A percentile compares a stretch with the other conserved stretches of the same genome.
These are phyloP conservation scores for Clavispora asparagi DNA, from an alignment of 805 yeast genomes.

Conservation along the genomic window DNA sequence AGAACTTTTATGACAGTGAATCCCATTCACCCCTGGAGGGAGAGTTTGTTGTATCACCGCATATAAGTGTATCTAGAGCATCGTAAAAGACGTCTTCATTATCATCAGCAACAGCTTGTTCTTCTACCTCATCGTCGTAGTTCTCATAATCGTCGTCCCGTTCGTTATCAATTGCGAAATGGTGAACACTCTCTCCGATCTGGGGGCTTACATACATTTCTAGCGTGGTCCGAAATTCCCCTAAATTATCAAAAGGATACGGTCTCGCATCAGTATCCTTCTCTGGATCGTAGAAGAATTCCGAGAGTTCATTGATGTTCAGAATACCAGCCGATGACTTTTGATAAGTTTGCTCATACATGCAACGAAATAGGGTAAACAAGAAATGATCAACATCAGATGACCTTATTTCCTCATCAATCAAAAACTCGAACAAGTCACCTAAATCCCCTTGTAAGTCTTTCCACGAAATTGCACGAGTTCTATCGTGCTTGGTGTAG, in stretches of 20 bases:
- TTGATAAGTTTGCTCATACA: conserved; percentile 70
- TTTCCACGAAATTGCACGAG: conserved; percentile 66
- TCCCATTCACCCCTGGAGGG: too few species aligned
- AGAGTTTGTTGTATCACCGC: too few species aligned
- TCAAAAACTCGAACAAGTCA: conserved; percentile 75
- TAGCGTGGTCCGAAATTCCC: background rate
- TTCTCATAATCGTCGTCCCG: background rate
- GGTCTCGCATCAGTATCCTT: conserved; percentile 2
- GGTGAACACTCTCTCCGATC: background rate
- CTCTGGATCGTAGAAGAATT: conserved; percentile 44
- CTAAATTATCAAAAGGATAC: background rate
- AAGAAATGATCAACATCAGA: conserved; percentile 61
- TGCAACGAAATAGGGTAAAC: conserved; percentile 56
- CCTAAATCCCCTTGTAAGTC: conserved; percentile 85
- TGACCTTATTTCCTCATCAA: conserved; percentile 53
- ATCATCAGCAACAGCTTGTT: background rate
- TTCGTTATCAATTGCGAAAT: background rate
- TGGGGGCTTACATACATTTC: background rate
- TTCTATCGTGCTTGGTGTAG: conserved; percentile 47
- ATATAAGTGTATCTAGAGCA: background rate
- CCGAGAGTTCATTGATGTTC: conserved; percentile 43
- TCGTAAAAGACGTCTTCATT: background rate
- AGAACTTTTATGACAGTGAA: too few species aligned
- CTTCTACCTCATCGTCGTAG: background rate
- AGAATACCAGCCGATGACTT: conserved; percentile 43